A percentile compares a stretch with the other conserved stretches of the same genome.
These are phyloP conservation scores for Hordeum marinum DNA, from an alignment of 176 grass and related monocot species.

Conservation along the genomic window DNA sequence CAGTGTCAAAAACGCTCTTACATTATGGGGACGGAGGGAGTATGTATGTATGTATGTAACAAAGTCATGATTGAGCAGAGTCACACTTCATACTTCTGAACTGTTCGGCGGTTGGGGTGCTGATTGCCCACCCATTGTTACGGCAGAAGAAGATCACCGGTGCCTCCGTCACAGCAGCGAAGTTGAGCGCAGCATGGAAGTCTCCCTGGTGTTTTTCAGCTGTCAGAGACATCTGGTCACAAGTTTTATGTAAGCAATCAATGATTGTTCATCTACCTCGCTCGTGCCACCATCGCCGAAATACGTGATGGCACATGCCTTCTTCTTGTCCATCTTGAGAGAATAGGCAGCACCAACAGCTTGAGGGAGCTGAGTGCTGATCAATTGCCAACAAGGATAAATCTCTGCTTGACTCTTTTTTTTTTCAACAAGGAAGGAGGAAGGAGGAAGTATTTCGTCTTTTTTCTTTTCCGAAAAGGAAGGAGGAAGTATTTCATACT, in stretches of 20 bases:
- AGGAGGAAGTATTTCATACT: slow-evolving; percentile 23
- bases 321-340: slow-evolving; percentile 86
- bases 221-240: slow-evolving; percentile 24
- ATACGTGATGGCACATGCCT: slow-evolving; percentile 83
- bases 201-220: slow-evolving; percentile 57
- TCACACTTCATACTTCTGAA: slow-evolving; percentile 68
- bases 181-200: slow-evolving; percentile 90
- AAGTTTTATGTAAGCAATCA: background rate
- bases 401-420: background rate
- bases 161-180: slow-evolving; percentile 80
- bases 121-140: slow-evolving; percentile 99
- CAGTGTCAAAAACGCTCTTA: too few species aligned
- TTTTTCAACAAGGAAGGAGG: too few species aligned
- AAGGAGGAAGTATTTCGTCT: too few species aligned
- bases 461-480: too few species aligned
- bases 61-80: background rate
- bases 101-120: slow-evolving; percentile 81
- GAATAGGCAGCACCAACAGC: slow-evolving; percentile 96
- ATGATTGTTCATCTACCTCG: slow-evolving; percentile 49
- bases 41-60: too few species aligned
- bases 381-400: slow-evolving; percentile 10
- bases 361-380: slow-evolving; percentile 90
- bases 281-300: slow-evolving; percentile 89
- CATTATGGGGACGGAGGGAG: too few species aligned
- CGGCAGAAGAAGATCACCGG: slow-evolving; percentile 97